Evolutionary conservation across 768 basidiomycete genomes (phyloP), one percentile per base, ranked within the genome.

Genomic region (Hydnum rufescens): DNA sequence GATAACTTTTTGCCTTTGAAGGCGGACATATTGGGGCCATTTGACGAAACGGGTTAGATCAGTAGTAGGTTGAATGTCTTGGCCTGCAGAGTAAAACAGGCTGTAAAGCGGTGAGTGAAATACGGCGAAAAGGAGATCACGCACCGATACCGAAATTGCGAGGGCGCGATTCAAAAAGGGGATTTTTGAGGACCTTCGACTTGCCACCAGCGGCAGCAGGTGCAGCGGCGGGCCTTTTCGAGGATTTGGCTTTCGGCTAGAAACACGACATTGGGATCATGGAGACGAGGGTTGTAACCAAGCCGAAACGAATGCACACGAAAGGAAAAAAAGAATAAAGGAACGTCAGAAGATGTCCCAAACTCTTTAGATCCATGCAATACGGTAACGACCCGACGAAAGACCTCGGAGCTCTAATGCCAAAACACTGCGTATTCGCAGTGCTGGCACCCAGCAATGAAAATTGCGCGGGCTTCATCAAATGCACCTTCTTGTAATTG

Each of bases 1-100:
- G 70, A 97, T 93, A 63, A 96, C 88, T 73, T 96, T 96, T 70
- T 96, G 90, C 65, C 93, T 80, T 65, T 97, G 93, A 44, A 97
- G 82, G 64, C 90, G 87, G 60, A 97, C 78, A 64, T 97, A 97
- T 71, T 92, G 88, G 60, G 93, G 93, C 93, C 93, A 99, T 68
- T 95, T 96, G 71, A 96, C 86, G 71, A 96, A 96, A 66, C 92
- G 86, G 54, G 87, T 93, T 58, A 96, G 69, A 69, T 97, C 93
- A 52, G 76, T 76, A 65, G 74, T 75, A 62, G 82, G 92, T 61
- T 82, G 85, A 61, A 96, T 76, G 68, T 93, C 87, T 71, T 92
- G 88, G 63, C 93, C 93, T 93, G 42, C 1, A 25, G 8, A 32
- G 30, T 39, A 3, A 54, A 49, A 39, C 4, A 5, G 22, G 22